Evolutionary conservation across 371 early-diverging fungal genomes (phyloP), one percentile per base, ranked within the genome.

Genomic region (Zychaea mexicana): DNA sequence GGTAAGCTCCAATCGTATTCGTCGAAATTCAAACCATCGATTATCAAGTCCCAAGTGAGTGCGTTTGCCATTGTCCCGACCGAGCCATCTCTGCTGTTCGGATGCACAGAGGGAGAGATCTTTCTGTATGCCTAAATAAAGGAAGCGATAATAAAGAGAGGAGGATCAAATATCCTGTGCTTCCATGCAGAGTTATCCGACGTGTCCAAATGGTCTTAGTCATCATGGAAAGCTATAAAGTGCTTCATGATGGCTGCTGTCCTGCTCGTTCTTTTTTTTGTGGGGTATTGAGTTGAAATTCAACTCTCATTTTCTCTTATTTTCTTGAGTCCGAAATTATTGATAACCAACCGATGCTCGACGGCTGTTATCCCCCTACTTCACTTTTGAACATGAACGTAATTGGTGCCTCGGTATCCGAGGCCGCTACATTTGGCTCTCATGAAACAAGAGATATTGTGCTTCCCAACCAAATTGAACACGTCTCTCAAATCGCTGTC

Each of bases 401-500:
- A 28, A 70, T 74, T 26, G 91, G 88, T 19, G 91, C 88, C 47
- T 77, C 83, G 42, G 86, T 91, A 24, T 87, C 89, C 57, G 89
- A 91, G 63, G 90, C 88, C 21, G 70, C 66, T 4, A 69, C 62
- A 28, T 73, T 63, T 63, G 81, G 70, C 68, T 83, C 76, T 36
- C 76, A 82, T 55, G 88, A 85, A 54, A 87, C 86, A 17, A 77
- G 85, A 72, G 88, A 95, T 74, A 97, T 97, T 61, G 84, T 93
- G 9, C 78, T 97, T 47, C 97, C 97, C 21, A 91, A 96, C 78
- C 95, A 94, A 69, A 78, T 73, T 17, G 93, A 92, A 47, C 89
- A 90, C 65, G 91, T 94, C 32, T 84, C 93, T n/a, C 94, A 94
- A 66, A 92, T 97, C 47, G 96, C 97, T 19, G 90, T 97, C 52